Percentiles rank a stretch among this genome's conserved stretches.
Evolutionary conservation across 805 yeast genomes (phyloP).

Genomic region (Metschnikowia lunata): DNA sequence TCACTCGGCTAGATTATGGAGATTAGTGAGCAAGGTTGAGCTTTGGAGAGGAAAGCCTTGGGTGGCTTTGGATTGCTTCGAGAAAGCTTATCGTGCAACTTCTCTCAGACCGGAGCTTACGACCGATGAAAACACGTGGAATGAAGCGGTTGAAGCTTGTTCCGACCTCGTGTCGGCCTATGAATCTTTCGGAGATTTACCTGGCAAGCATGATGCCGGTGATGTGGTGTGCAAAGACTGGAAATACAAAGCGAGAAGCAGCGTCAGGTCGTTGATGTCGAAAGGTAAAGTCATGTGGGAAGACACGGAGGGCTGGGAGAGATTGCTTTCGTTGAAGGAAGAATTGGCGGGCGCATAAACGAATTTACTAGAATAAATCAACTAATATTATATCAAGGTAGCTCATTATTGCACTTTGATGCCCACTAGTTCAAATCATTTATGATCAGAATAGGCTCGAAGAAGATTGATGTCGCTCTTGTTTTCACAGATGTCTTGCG

Average conservation of each 20-base stretch:
- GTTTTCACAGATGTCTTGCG: conserved; percentile 11
- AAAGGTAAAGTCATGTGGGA: conserved; percentile 81
- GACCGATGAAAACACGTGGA: conserved; percentile 61
- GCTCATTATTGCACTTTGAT: too few relatives aligned
- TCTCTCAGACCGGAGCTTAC: conserved; percentile 61
- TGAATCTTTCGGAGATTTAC: conserved; percentile 78
- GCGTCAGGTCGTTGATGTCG: conserved; percentile 70
- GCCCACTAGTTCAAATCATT: conserved; percentile 9
- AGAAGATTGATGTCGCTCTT: conserved; percentile 13
- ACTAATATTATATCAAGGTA: too few relatives aligned
- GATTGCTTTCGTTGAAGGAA: conserved; percentile 49
- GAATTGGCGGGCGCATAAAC: conserved; percentile 24
- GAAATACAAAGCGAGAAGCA: conserved; percentile 76
- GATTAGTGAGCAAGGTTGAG: conserved; percentile 78
- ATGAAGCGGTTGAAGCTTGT: conserved; percentile 74
- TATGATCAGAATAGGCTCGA: conserved; percentile 15
- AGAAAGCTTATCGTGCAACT: conserved; percentile 77
- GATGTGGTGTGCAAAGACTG: conserved; percentile 88
- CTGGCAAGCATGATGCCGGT: conserved; percentile 75
- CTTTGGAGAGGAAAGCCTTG: conserved; percentile 85
- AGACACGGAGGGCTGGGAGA: conserved; percentile 72
- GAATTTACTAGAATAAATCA: neutral
- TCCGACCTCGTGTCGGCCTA: conserved; percentile 79
- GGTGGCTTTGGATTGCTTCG: conserved; percentile 80
- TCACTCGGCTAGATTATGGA: conserved; percentile 70